A percentile compares a stretch with the other conserved stretches of the same genome.
phyloP scores from a whole-genome alignment of 208 protist genomes.

The Endotrypanum monterogeii region DNA sequence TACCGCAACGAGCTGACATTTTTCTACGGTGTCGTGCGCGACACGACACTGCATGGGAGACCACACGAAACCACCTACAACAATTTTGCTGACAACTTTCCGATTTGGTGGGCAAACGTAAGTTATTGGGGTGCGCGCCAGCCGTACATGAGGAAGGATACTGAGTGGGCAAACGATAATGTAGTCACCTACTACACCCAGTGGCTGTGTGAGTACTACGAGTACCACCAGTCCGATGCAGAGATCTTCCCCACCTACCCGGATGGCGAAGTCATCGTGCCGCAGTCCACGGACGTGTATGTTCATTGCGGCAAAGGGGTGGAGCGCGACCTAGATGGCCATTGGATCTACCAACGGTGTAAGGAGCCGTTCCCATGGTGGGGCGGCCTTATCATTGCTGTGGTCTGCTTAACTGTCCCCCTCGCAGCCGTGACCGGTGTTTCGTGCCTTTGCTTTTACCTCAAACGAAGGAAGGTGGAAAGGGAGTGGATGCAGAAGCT shows the following conservation, averaged over 20 bases:
- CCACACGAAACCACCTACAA: constrained; percentile 27
- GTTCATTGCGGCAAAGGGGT: constrained; percentile 44
- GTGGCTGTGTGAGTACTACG: constrained; percentile 71
- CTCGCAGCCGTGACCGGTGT: constrained; percentile 45
- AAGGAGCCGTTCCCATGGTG: constrained; percentile 55
- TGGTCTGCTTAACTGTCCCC: constrained; percentile 32
- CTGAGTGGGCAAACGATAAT: constrained; percentile 51
- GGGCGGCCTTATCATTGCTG: constrained; percentile 48
- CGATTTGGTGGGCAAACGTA: constrained; percentile 41
- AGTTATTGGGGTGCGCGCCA: constrained; percentile 54
- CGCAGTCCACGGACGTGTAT: constrained; percentile 7
- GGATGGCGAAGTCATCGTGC: constrained; percentile 45
- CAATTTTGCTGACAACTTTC: constrained; percentile 36
- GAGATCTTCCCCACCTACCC: constrained; percentile 56
- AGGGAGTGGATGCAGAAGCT: constrained; percentile 35
- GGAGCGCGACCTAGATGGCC: constrained; percentile 33
- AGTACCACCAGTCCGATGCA: constrained; percentile 46
- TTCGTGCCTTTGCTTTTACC: constrained; percentile 45
- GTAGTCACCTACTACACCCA: constrained; percentile 42
- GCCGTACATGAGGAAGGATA: constrained; percentile 35
- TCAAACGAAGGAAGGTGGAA: constrained; percentile 31
- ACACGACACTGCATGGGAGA: constrained; percentile 16
- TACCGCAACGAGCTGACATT: constrained; percentile 51
- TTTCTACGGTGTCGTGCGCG: constrained; percentile 49
- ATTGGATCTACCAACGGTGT: constrained; percentile 49